These are phyloP conservation scores for Leccinum insolens DNA, from an alignment of 1,284 basidiomycete genomes.

Conservation along the genomic window DNA sequence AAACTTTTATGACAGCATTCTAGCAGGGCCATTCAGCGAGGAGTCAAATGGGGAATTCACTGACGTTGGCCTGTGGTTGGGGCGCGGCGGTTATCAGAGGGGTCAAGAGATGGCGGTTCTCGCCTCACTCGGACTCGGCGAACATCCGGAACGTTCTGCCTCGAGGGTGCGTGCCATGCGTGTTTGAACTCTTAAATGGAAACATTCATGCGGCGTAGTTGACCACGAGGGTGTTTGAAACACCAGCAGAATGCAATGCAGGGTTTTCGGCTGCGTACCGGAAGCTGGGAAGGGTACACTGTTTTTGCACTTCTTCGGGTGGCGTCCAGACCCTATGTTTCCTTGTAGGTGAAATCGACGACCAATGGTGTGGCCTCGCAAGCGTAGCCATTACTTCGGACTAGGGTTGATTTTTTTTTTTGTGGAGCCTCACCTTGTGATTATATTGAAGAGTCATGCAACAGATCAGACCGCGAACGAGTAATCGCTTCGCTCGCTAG, in stretches of 20 bases:
- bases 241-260: constrained; percentile 14
- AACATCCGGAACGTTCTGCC: constrained; percentile 5
- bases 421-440: not conserved
- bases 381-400: constrained; percentile 17
- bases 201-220: constrained; percentile 19
- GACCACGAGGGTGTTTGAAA: constrained; percentile 15
- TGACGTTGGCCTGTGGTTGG: constrained; percentile 55
- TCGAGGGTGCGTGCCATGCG: constrained; percentile 4
- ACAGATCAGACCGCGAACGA: not conserved
- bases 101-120: constrained; percentile 13
- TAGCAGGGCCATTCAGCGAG: constrained; percentile 55
- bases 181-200: constrained; percentile 3
- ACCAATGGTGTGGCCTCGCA: constrained; percentile 24
- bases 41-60: constrained; percentile 50
- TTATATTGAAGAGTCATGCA: not conserved
- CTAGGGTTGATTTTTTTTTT: not conserved
- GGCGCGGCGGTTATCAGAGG: constrained; percentile 38
- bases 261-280: constrained; percentile 10
- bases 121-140: constrained; percentile 13
- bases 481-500: constrained; percentile 6
- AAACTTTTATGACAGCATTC: constrained; percentile 49
- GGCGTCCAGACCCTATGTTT: constrained; percentile 22
- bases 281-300: constrained; percentile 7
- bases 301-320: constrained; percentile 15
- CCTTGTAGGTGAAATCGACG: constrained; percentile 16